Conservation (phyloP, 1,284 basidiomycete species). For the Leccinum subfulvum region DNA sequence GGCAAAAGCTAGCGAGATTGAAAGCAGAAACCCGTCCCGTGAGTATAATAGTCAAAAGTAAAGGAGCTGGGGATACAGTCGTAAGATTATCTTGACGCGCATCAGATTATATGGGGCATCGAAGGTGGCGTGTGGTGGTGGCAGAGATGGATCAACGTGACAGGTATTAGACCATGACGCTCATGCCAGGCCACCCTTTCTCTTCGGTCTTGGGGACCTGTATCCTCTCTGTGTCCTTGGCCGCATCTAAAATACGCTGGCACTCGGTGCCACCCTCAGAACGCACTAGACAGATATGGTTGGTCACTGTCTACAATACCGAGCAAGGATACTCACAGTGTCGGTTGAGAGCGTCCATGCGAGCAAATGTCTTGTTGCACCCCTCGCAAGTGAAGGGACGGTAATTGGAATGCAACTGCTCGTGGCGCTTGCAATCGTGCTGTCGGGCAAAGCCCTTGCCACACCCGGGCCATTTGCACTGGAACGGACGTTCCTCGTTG, state of each 20-base stretch:
- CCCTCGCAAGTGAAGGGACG: constrained; percentile 68
- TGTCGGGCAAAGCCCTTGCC: constrained; percentile 82
- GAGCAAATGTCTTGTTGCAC: constrained; percentile 74
- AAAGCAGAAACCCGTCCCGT: constrained; percentile 27
- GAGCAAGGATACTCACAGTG: constrained; percentile 53
- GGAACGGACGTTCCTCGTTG: constrained; percentile 80
- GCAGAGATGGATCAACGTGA: constrained; percentile 12
- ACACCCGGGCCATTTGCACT: constrained; percentile 84
- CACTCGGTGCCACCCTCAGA: constrained; percentile 60
- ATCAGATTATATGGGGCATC: constrained; percentile 21
- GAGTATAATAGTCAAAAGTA: constrained; percentile 25
- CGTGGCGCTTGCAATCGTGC: constrained; percentile 83
- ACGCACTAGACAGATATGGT: constrained; percentile 37
- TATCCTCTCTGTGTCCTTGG: constrained; percentile 27
- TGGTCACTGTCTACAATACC: background rate
- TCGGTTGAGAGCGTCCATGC: constrained; percentile 78
- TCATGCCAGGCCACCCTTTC: constrained; percentile 25
- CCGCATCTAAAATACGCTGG: constrained; percentile 37
- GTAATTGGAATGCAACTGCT: constrained; percentile 76
- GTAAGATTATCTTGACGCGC: constrained; percentile 20
- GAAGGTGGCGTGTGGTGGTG: constrained; percentile 11
- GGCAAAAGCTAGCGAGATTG: constrained; percentile 6
- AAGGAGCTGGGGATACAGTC: constrained; percentile 19
- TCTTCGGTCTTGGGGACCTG: constrained; percentile 29
- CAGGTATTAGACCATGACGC: constrained; percentile 29